Evolutionary conservation across 805 yeast species (phyloP), one percentile per base, ranked within the genome.

Genomic region (Alloascoidea africana): DNA sequence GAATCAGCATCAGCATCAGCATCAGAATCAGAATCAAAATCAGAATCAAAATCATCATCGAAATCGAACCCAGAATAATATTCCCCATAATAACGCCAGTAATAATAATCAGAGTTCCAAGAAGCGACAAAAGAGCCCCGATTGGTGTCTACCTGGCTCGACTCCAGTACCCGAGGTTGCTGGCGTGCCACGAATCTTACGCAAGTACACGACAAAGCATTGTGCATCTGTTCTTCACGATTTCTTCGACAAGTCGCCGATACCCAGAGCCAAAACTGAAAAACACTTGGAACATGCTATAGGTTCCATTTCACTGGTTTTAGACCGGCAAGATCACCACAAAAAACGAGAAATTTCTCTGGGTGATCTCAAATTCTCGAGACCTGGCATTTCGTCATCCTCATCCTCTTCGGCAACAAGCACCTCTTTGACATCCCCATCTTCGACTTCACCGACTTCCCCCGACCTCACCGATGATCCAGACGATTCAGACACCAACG

Each of bases 61-160:
- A n/a, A n/a, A n/a, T n/a, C n/a, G n/a, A n/a, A n/a, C n/a, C n/a
- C n/a, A n/a, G n/a, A n/a, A n/a, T n/a, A n/a, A n/a, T n/a, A n/a
- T n/a, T n/a, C n/a, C n/a, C n/a, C n/a, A n/a, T n/a, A n/a, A n/a
- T n/a, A n/a, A n/a, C n/a, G n/a, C n/a, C n/a, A n/a, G n/a, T n/a
- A n/a, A n/a, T n/a, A n/a, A n/a, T n/a, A n/a, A n/a, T n/a, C n/a
- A n/a, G n/a, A n/a, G n/a, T n/a, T n/a, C n/a, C n/a, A n/a, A n/a
- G n/a, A n/a, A n/a, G n/a, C n/a, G n/a, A n/a, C n/a, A 23, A 23
- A 23, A 23, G 30, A 23, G 30, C 30, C 30, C 30, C n/a, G 30
- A 23, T n/a, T 23, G 30, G 30, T 8, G n/a, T 23, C n/a, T 23
- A 23, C 30, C 30, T 23, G 30, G 30, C 30, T 23, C 30, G n/a